Evolutionary conservation across 495 filamentous ascomycete species (phyloP).

Genomic region (Xylaria curta): DNA sequence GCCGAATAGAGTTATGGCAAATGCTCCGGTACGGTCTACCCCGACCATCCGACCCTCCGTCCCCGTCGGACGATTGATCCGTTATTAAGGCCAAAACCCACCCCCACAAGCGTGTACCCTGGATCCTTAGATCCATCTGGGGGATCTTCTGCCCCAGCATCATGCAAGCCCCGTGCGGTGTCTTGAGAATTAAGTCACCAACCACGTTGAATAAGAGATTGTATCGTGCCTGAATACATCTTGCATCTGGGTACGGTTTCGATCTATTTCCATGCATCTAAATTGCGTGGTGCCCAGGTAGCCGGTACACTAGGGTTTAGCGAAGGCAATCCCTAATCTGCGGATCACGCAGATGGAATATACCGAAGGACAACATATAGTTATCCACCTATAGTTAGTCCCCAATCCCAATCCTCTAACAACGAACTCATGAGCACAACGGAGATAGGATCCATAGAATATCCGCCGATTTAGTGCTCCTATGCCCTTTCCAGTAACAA

Average conservation of each 20-base stretch:
- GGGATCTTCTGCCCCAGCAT: neutral
- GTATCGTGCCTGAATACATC: neutral
- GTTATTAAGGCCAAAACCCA: neutral
- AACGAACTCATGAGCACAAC: too few relatives aligned
- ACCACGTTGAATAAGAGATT: neutral
- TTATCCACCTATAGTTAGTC: neutral
- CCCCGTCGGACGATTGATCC: neutral
- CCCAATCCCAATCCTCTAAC: too few relatives aligned
- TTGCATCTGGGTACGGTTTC: neutral
- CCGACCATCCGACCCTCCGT: neutral
- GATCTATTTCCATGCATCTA: neutral
- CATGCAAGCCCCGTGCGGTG: neutral
- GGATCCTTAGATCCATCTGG: too few relatives aligned
- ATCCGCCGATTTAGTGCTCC: neutral
- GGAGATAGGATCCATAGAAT: too few relatives aligned
- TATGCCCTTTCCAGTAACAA: neutral
- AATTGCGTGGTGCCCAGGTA: neutral
- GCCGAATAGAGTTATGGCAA: neutral
- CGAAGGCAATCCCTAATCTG: neutral
- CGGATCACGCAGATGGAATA: neutral
- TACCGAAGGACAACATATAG: neutral
- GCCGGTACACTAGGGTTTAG: neutral
- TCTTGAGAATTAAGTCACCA: neutral
- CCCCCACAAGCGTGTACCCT: too few relatives aligned
- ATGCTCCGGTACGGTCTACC: neutral